These are phyloP conservation scores for Colletotrichum incanum DNA, from an alignment of 2,329 filamentous ascomycete species.

Conservation along the genomic window DNA sequence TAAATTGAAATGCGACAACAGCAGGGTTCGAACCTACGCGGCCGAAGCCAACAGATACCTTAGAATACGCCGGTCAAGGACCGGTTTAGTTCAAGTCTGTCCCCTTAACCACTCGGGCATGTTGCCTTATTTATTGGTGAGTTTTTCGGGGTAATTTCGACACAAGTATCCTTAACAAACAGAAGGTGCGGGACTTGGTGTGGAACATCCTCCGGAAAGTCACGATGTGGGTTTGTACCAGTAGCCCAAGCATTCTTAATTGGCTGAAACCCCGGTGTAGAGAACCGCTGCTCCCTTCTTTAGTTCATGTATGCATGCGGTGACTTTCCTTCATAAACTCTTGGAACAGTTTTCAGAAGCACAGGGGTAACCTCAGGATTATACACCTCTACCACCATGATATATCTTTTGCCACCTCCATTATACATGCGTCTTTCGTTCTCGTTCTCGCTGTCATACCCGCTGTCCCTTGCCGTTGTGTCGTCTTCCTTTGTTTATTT, in stretches of 20 bases:
- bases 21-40: conserved; percentile 44
- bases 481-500: neutral
- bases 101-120: conserved; percentile 43
- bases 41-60: conserved; percentile 40
- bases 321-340: neutral
- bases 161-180: fast-evolving
- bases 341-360: neutral
- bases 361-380: neutral
- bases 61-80: neutral
- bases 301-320: neutral
- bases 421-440: too few species aligned
- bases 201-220: neutral
- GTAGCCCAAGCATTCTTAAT: neutral
- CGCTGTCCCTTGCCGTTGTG: neutral
- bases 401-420: neutral
- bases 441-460: too few species aligned
- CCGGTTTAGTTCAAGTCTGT: conserved; percentile 37
- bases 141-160: fast-evolving
- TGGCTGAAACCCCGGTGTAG: neutral
- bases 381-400: neutral
- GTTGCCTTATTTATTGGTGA: conserved; percentile 23
- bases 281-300: neutral
- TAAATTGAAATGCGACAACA: conserved; percentile 30
- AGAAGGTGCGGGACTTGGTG: too few species aligned
- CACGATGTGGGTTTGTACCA: neutral